Percentiles rank a stretch among this genome's conserved stretches.
These are phyloP conservation scores for Leucaena leucocephala DNA, from an alignment of 306 rosid genomes.

Conservation along the genomic window DNA sequence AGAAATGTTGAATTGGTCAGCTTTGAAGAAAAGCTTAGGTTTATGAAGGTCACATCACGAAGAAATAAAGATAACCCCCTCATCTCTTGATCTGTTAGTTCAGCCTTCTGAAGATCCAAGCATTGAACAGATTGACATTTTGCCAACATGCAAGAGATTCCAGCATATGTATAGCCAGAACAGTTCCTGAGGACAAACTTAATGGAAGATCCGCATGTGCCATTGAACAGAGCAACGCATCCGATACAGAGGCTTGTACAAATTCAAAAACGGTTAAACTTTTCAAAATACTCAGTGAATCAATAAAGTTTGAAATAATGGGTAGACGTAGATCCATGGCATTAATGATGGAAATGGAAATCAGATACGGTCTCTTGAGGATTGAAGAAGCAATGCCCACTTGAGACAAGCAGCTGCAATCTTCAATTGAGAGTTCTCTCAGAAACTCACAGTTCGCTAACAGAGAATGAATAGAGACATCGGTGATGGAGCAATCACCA, in stretches of 20 bases:
- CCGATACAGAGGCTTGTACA: conserved; percentile 38
- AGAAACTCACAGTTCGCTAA: conserved; percentile 46
- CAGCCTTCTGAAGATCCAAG: conserved; percentile 47
- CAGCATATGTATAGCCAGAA: conserved; percentile 39
- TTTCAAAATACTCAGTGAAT: conserved; percentile 39
- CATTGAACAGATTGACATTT: conserved; percentile 47
- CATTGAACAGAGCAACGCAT: conserved; percentile 51
- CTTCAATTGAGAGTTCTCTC: conserved; percentile 31
- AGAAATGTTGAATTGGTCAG: conserved; percentile 52
- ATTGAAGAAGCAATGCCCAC: conserved; percentile 48
- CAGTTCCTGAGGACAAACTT: conserved; percentile 53
- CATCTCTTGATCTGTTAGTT: conserved; percentile 44
- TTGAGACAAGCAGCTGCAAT: conserved; percentile 38
- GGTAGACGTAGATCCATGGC: conserved; percentile 19
- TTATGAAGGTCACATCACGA: conserved; percentile 42
- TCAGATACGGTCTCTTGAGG: conserved; percentile 41
- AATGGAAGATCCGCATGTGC: conserved; percentile 59
- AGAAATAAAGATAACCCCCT: conserved; percentile 47
- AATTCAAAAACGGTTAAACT: conserved; percentile 50
- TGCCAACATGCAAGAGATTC: conserved; percentile 47
- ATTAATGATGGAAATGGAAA: conserved; percentile 34
- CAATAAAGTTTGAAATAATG: conserved; percentile 30
- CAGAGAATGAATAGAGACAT: conserved; percentile 40
- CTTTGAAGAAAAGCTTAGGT: conserved; percentile 46
- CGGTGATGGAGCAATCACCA: conserved; percentile 47